Evolutionary conservation across 148 eudicot species (phyloP), one percentile per base, ranked within the genome.

Genomic region (Fagopyrum esculentum): DNA sequence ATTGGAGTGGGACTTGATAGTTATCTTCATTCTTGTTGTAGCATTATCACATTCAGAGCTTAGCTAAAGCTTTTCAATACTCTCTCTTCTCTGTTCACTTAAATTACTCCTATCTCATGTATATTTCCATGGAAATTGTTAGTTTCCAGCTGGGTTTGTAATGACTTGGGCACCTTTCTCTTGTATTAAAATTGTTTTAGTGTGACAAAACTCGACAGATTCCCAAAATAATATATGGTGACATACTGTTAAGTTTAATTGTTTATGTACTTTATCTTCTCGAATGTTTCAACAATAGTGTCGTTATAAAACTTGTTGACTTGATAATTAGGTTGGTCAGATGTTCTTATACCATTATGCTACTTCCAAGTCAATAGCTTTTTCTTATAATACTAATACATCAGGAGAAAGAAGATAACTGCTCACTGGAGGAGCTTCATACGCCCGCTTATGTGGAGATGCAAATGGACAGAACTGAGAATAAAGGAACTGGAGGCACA

Each of bases 401-500:
- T 76, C 80, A 94, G 98, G 86, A 94, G 89, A 82, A 91, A 81
- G 79, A 90, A 86, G 77, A 59, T 90, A 81, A 85, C 93, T 12
- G n/a, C 59, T 78, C 97, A 91, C 29, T 94, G 98, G 98, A 94
- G 97, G 80, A 90, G 61, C 75, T 94, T 87, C 76, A 81, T 94
- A 90, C 83, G 87, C 35, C 98, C 98, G 11, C 85, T 94, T 74
- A 90, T 90, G 93, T 94, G 98, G 98, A 84, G 98, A 73, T 94
- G 98, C 88, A 94, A 90, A 89, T 94, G 97, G 98, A 77, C 98
- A 74, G 96, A 94, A 81, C 73, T 94, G 57, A 87, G 79, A 84
- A 90, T 94, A 76, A 91, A 84, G 83, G 88, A 94, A 74, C 82
- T 91, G 76, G 93, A 90, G 77, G 79, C 81, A 6, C 98, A 87